These are phyloP conservation scores for Neurospora sp. DNA, from an alignment of 495 filamentous ascomycete species.

Conservation along the genomic window DNA sequence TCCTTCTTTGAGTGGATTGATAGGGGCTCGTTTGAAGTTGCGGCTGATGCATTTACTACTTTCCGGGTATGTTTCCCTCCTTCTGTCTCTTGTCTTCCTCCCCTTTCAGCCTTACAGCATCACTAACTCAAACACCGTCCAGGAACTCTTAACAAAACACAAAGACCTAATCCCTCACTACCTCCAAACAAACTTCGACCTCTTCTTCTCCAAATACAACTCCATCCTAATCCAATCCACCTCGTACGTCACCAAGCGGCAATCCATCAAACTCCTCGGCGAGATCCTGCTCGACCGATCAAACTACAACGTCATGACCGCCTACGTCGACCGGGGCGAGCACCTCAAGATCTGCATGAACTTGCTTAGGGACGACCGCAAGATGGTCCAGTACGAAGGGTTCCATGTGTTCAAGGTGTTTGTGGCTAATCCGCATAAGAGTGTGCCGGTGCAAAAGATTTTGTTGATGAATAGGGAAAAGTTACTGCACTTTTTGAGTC, in stretches of 20 bases:
- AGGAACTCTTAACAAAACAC: conserved; percentile 79
- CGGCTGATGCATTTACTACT: conserved; percentile 93
- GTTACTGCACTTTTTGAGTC: conserved; percentile 75
- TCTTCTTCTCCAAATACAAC: conserved; percentile 91
- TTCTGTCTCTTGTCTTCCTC: background rate
- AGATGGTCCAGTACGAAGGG: conserved; percentile 98
- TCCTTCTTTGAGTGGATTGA: conserved; percentile 98
- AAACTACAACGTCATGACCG: conserved; percentile 97
- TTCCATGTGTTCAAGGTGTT: conserved; percentile 99
- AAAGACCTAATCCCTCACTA: conserved; percentile 81
- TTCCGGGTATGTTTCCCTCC: conserved; percentile 58
- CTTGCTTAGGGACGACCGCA: conserved; percentile 81
- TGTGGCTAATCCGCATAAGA: conserved; percentile 96
- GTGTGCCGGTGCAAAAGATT: conserved; percentile 85
- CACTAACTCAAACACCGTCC: no score
- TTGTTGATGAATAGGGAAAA: conserved; percentile 91
- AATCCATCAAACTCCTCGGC: conserved; percentile 93
- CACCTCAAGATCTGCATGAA: conserved; percentile 99
- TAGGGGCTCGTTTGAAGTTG: conserved; percentile 87
- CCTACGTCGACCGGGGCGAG: conserved; percentile 88
- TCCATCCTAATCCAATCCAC: conserved; percentile 76
- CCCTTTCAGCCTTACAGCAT: background rate
- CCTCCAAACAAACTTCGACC: conserved; percentile 73
- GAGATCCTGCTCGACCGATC: conserved; percentile 90
- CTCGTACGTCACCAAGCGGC: conserved; percentile 95